Evolutionary conservation across 129 eudicot species (phyloP).

Genomic region (Artemisia tridentata): DNA sequence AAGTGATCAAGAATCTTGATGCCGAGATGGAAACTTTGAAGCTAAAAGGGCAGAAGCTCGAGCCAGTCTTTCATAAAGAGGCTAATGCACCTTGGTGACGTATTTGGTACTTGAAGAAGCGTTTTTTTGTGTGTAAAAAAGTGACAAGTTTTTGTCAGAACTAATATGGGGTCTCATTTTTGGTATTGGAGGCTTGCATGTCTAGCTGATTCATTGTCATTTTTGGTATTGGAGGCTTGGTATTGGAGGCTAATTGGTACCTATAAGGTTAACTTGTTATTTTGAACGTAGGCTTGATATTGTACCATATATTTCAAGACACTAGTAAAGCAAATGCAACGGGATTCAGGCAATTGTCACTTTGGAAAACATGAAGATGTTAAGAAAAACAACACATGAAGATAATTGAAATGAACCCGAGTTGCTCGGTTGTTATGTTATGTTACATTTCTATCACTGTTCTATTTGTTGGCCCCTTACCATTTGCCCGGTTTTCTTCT

Average conservation of each 20-base stretch:
- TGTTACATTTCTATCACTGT: too few species aligned
- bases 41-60: conserved; percentile 33
- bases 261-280: background rate
- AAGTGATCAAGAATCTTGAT: conserved; percentile 36
- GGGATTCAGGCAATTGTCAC: background rate
- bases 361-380: too few species aligned
- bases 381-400: too few species aligned
- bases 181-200: background rate
- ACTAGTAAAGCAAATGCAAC: background rate
- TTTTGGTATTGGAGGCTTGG: too few species aligned
- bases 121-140: background rate
- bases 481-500: too few species aligned
- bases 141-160: background rate
- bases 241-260: too few species aligned
- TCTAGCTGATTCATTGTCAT: background rate
- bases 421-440: background rate
- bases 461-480: too few species aligned
- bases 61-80: conserved; percentile 36
- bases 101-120: background rate
- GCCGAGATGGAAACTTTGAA: conserved; percentile 47
- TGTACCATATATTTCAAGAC: background rate
- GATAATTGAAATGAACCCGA: too few species aligned
- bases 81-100: conserved; percentile 65
- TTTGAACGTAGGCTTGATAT: background rate
- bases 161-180: background rate